A percentile compares a stretch with the other conserved stretches of the same genome.
Conservation (phyloP, 805 yeast species). For the Candida xiaguanensis region DNA sequence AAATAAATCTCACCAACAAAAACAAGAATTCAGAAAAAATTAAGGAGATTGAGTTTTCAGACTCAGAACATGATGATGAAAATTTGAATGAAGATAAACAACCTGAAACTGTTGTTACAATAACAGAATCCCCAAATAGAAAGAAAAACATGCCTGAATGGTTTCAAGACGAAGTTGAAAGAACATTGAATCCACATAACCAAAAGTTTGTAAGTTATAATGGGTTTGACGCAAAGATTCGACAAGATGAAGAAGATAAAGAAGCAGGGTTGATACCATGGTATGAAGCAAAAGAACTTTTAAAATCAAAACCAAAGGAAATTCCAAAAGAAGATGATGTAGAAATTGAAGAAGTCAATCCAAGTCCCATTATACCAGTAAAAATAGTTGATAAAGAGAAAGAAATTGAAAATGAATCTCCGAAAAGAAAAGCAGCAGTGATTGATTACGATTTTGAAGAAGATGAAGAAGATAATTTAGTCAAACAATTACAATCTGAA, state of each 20-base stretch:
- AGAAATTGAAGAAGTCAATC: constrained; percentile 14
- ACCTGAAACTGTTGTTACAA: constrained; percentile 13
- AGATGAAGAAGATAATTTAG: constrained; percentile 69
- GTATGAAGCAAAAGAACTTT: constrained; percentile 40
- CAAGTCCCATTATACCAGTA: background rate
- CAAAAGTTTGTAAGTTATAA: constrained; percentile 7
- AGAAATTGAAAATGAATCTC: background rate
- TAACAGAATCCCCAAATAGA: constrained; percentile 5
- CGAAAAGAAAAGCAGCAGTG: constrained; percentile 15
- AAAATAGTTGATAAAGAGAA: constrained; percentile 5
- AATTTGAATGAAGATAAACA: background rate
- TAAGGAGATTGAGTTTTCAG: constrained; percentile 2
- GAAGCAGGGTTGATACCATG: constrained; percentile 50
- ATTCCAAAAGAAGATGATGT: constrained; percentile 10
- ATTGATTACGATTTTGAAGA: constrained; percentile 69
- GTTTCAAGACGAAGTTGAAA: constrained; percentile 19
- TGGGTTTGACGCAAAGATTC: background rate
- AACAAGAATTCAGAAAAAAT: background rate
- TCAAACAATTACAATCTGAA: constrained; percentile 63
- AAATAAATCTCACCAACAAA: background rate
- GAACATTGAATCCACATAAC: constrained; percentile 10
- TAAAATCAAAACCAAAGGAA: constrained; percentile 13
- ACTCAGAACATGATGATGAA: background rate
- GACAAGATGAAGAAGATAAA: constrained; percentile 33
- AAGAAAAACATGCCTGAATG: constrained; percentile 25